Evolutionary conservation across 176 grass and related monocot species (phyloP).

Genomic region (Miscanthus lutarioriparius): DNA sequence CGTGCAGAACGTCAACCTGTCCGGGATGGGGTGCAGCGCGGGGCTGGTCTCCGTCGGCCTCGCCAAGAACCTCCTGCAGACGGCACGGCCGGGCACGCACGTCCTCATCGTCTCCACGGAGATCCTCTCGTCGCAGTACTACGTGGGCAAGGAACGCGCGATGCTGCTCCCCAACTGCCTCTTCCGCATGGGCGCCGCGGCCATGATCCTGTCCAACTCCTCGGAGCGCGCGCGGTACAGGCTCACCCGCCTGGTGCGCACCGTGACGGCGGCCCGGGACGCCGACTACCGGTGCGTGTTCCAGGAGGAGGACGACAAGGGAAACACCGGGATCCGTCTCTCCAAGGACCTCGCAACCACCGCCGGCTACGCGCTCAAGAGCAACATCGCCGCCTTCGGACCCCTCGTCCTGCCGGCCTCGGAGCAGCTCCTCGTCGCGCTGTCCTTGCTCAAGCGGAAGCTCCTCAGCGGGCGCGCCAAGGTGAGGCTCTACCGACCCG

Average conservation of each 20-base stretch:
- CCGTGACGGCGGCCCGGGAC: slow-evolving; percentile 42
- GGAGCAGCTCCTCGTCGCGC: slow-evolving; percentile 43
- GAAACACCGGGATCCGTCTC: slow-evolving; percentile 47
- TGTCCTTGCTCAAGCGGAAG: slow-evolving; percentile 33
- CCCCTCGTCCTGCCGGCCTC: slow-evolving; percentile 41
- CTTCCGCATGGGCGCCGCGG: slow-evolving; percentile 58
- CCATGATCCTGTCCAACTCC: slow-evolving; percentile 48
- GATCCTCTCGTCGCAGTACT: slow-evolving; percentile 52
- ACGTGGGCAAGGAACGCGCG: slow-evolving; percentile 45
- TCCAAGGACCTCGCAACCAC: slow-evolving; percentile 48
- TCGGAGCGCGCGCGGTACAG: slow-evolving; percentile 8
- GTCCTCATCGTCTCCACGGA: slow-evolving; percentile 54
- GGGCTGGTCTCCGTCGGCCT: slow-evolving; percentile 51
- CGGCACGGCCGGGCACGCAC: slow-evolving; percentile 5
- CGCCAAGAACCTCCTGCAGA: slow-evolving; percentile 50
- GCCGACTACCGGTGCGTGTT: slow-evolving; percentile 40
- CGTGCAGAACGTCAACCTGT: slow-evolving; percentile 52
- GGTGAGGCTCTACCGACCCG: slow-evolving; percentile 40
- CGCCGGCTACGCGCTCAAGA: slow-evolving; percentile 43
- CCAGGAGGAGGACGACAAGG: slow-evolving; percentile 55
- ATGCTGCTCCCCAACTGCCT: slow-evolving; percentile 64
- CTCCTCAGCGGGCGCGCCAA: slow-evolving; percentile 25
- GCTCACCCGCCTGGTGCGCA: slow-evolving; percentile 18
- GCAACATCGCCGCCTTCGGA: slow-evolving; percentile 39
- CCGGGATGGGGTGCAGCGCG: slow-evolving; percentile 57